Base-by-base conservation (phyloP, 2,329 filamentous ascomycete genomes). In the Trichoderma sp. region DNA sequence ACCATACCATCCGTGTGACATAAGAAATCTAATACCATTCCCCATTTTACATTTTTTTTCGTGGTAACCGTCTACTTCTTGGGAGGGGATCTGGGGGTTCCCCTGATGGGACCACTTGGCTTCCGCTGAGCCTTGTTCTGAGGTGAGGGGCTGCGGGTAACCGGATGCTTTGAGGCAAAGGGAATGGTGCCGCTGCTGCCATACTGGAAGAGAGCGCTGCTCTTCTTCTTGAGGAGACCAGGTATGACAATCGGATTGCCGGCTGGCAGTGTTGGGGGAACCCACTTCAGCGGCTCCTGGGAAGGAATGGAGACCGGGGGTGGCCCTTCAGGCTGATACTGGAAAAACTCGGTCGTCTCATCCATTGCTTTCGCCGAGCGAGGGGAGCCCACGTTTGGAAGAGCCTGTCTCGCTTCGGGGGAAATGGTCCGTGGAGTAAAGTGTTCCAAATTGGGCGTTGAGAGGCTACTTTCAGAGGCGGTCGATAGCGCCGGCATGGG, bases 301-400 rank as follows among this genome's bases (percentile, higher is more conserved):
- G 76, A 77, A 7, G 76, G 72, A 17, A 82, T 70, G 1, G 80
- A 63, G 4, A 76, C 73, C 0, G 85, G 79, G 0, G 77, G 69
- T 1, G 84, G 82, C 0, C 85, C 86, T n/a, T 85, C 81, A 0
- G 86, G 85, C 68, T 87, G 83, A 70, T 87, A 87, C 0, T 80
- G 80, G 27, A 88, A 88, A 25, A 83, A 72, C 60, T 84, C 81
- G 2, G 70, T 59, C 3, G 65, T 53, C 50, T 76, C 73, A 27
- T 68, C 70, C 42, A 70, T 68, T 8, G 75, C 74, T 12, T 73
- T 74, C 2, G 74, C 74, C 10, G 75, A 68, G 4, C 68, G 59
- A 19, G 78, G 76, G 3, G 80, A 78, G 67, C 76, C 79, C 25
- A 71, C 71, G 5, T 73, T 72, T 9, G 74, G 70, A 42, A 71